These are phyloP conservation scores for Gastrolobium bilobum DNA, from an alignment of 306 rosid species.

Conservation along the genomic window DNA sequence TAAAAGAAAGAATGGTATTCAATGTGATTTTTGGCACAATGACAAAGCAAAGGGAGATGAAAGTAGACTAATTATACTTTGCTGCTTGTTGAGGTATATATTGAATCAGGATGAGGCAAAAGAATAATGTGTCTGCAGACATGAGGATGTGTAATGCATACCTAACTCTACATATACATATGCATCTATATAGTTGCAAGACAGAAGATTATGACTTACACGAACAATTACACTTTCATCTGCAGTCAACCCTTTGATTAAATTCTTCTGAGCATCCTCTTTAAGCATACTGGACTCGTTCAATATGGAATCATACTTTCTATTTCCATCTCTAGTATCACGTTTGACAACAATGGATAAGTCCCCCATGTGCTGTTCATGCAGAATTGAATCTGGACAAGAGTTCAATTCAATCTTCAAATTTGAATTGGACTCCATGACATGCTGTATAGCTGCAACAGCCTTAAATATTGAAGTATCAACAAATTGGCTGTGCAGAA, in stretches of 20 bases:
- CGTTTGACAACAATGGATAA: slow-evolving; percentile 67
- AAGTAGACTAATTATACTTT: neutral
- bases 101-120: neutral
- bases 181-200: slow-evolving; percentile 16
- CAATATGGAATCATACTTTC: slow-evolving; percentile 39
- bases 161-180: neutral
- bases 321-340: slow-evolving; percentile 54
- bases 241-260: slow-evolving; percentile 91
- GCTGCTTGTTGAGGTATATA: neutral
- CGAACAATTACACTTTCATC: slow-evolving; percentile 88
- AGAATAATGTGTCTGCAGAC: neutral
- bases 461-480: slow-evolving; percentile 84
- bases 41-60: neutral
- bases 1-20: neutral
- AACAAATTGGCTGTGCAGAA: slow-evolving; percentile 85
- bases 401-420: slow-evolving; percentile 37
- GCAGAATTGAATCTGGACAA: slow-evolving; percentile 55
- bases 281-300: slow-evolving; percentile 44
- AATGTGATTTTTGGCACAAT: neutral
- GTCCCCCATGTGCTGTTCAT: slow-evolving; percentile 71
- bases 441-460: slow-evolving; percentile 67
- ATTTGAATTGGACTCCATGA: slow-evolving; percentile 57
- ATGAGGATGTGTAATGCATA: neutral
- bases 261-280: slow-evolving; percentile 66
- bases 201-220: slow-evolving; percentile 61